Conservation (phyloP, 768 basidiomycete genomes). For the Naganishia vishniacii region DNA sequence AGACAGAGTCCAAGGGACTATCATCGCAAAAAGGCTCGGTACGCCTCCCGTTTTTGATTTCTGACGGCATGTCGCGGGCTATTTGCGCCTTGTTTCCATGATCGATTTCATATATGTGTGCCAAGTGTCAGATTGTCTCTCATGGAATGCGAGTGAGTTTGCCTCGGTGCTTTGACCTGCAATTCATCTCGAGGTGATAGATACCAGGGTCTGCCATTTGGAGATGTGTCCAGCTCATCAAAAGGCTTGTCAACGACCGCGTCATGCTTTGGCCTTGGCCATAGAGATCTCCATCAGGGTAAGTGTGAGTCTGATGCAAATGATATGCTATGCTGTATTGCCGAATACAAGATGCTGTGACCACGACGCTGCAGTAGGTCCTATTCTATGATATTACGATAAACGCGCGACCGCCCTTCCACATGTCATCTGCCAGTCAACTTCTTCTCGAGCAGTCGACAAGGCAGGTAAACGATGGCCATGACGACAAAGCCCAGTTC, state of each 20-base stretch:
- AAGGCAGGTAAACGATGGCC: constrained; percentile 33
- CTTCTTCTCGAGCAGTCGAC: constrained; percentile 37
- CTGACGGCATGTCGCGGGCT: not conserved
- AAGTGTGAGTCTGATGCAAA: not conserved
- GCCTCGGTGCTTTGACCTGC: not conserved
- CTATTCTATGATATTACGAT: not conserved
- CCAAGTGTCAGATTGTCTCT: not conserved
- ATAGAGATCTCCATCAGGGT: too few species aligned
- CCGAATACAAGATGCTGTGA: constrained; percentile 8
- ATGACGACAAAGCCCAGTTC: constrained; percentile 37
- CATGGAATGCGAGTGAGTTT: constrained; percentile 11
- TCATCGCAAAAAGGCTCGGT: constrained; percentile 14
- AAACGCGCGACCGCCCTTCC: not conserved
- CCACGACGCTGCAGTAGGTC: not conserved
- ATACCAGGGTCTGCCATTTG: too few species aligned
- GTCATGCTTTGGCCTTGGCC: too few species aligned
- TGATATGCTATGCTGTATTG: not conserved
- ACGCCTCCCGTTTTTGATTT: constrained; percentile 19
- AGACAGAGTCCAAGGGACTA: not conserved
- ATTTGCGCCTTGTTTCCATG: not conserved
- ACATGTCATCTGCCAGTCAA: constrained; percentile 34
- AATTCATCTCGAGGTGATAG: not conserved
- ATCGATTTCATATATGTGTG: constrained; percentile 16
- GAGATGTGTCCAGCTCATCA: too few species aligned
- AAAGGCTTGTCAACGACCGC: too few species aligned